Evolutionary conservation across 1,284 basidiomycete genomes (phyloP).

Genomic region (Phlebopus sp.): DNA sequence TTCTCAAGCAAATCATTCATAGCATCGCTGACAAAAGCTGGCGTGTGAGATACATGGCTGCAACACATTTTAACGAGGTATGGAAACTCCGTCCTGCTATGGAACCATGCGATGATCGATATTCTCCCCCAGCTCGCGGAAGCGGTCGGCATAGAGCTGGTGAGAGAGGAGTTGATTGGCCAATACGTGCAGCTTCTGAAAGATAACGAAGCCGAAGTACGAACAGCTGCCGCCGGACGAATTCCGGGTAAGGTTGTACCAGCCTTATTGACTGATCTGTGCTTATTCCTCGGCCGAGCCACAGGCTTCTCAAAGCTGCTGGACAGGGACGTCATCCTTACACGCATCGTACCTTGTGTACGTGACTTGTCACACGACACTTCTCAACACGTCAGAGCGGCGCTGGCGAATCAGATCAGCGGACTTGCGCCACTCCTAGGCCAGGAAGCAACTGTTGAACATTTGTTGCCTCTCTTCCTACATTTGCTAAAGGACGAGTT

Average conservation of each 20-base stretch:
- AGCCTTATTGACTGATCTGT: background rate
- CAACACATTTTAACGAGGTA: conserved; percentile 95
- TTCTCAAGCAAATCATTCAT: conserved; percentile 85
- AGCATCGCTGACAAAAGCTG: conserved; percentile 96
- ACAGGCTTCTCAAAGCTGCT: conserved; percentile 96
- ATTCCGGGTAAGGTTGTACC: conserved; percentile 73
- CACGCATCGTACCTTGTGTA: conserved; percentile 94
- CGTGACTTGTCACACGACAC: conserved; percentile 91
- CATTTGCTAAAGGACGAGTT: conserved; percentile 98
- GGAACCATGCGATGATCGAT: conserved; percentile 6
- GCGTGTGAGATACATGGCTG: conserved; percentile 99
- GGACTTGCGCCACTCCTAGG: conserved; percentile 96
- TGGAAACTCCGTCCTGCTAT: conserved; percentile 13
- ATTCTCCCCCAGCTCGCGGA: conserved; percentile 70
- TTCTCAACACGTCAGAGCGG: conserved; percentile 96
- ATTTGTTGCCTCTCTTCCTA: conserved; percentile 95
- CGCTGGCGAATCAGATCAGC: conserved; percentile 94
- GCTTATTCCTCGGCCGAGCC: conserved; percentile 9
- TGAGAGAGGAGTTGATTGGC: conserved; percentile 90
- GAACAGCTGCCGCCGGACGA: conserved; percentile 94
- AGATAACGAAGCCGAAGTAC: conserved; percentile 98
- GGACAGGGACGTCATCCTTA: conserved; percentile 92
- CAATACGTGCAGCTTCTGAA: conserved; percentile 95
- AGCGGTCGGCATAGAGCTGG: conserved; percentile 87
- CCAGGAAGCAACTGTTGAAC: conserved; percentile 93